Percentiles rank a stretch among this genome's conserved stretches.
phyloP scores from a whole-genome alignment of 2,329 filamentous ascomycete species.

The Phoma sp. region DNA sequence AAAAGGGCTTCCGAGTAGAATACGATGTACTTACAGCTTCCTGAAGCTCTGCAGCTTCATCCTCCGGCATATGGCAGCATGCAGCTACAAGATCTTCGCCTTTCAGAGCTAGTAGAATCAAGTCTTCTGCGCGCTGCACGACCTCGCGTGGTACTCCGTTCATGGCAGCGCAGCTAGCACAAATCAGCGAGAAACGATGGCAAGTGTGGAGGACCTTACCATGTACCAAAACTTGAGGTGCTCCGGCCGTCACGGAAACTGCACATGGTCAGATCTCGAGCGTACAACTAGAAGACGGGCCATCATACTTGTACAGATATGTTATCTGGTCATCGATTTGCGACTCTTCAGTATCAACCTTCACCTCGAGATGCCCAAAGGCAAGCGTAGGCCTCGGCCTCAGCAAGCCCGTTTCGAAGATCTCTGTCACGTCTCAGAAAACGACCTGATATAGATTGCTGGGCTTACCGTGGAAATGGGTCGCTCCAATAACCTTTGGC shows the following conservation, averaged over 20 bases:
- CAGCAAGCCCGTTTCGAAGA: constrained; percentile 71
- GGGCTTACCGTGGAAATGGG: constrained; percentile 66
- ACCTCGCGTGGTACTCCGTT: constrained; percentile 80
- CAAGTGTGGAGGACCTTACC: constrained; percentile 43
- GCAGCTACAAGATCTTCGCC: constrained; percentile 78
- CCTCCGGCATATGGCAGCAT: constrained; percentile 70
- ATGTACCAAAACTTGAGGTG: constrained; percentile 81
- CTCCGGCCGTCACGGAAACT: constrained; percentile 69
- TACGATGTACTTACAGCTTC: constrained; percentile 60
- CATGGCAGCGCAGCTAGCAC: constrained; percentile 73
- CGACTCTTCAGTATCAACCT: constrained; percentile 60
- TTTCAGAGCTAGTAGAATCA: constrained; percentile 70
- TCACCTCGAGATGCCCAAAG: constrained; percentile 76
- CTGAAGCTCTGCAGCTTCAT: constrained; percentile 71
- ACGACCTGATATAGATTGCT: constrained; percentile 48
- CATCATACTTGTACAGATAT: constrained; percentile 71
- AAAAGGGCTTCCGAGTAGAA: constrained; percentile 4
- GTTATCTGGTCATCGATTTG: constrained; percentile 68
- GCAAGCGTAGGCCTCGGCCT: constrained; percentile 56
- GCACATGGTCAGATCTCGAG: constrained; percentile 17
- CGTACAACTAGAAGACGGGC: neutral
- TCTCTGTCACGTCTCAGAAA: constrained; percentile 62
- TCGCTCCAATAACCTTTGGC: constrained; percentile 67
- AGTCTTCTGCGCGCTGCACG: constrained; percentile 75
- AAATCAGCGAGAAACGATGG: constrained; percentile 1